Conservation (phyloP, 2,329 filamentous ascomycete species). For the Aureobasidium sp. region DNA sequence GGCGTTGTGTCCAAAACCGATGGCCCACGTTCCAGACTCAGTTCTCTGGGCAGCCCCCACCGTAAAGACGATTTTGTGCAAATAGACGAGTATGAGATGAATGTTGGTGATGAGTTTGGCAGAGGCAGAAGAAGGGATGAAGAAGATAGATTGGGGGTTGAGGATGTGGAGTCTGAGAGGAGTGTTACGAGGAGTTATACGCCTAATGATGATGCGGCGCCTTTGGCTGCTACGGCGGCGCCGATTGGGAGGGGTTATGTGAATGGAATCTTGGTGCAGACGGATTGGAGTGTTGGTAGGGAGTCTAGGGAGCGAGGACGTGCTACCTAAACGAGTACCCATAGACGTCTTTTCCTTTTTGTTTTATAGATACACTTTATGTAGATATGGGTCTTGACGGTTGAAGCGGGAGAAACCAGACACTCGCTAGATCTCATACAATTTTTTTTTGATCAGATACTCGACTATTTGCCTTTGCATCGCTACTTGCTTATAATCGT, state of each 20-base stretch:
- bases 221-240: not conserved
- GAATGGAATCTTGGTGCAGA: not conserved
- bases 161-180: no score
- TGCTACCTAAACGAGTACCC: no score
- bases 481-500: no score
- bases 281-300: not conserved
- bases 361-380: not conserved
- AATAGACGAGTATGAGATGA: conserved; percentile 7
- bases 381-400: no score
- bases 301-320: not conserved
- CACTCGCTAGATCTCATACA: no score
- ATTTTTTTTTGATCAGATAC: no score
- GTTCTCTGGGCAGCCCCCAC: not conserved
- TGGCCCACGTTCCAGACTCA: not conserved
- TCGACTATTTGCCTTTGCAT: no score
- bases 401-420: no score
- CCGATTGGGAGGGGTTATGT: not conserved
- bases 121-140: not conserved
- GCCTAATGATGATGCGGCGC: not conserved
- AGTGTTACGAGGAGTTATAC: not conserved
- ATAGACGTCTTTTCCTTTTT: not conserved
- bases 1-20: not conserved
- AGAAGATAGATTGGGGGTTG: no score
- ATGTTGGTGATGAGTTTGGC: not conserved
- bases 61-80: conserved; percentile 4